A percentile compares a stretch with the other conserved stretches of the same genome.
These are phyloP conservation scores for Melocanna baccifera DNA, from an alignment of 176 grass and related monocot species.

Conservation along the genomic window DNA sequence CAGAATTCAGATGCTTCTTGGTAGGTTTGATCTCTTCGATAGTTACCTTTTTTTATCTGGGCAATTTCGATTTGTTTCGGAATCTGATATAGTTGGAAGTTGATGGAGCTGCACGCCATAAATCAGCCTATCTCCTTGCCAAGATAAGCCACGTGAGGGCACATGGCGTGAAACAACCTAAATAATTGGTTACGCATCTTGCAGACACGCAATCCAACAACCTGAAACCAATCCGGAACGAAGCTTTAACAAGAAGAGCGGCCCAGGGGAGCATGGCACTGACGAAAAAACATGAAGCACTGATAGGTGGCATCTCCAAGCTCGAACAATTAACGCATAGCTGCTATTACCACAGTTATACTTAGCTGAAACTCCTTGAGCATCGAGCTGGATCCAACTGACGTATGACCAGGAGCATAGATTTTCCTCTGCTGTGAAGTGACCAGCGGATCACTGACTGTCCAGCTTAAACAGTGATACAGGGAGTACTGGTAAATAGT, in stretches of 20 bases:
- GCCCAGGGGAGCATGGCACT: not conserved
- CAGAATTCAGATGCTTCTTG: not conserved
- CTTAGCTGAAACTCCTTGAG: not conserved
- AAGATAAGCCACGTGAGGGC: not conserved
- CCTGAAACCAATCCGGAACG: not conserved
- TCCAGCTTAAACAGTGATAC: not conserved
- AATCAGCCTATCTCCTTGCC: not conserved
- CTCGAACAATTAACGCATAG: not conserved
- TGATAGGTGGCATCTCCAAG: not conserved
- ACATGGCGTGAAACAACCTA: not conserved
- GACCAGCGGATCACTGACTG: not conserved
- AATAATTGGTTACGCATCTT: not conserved
- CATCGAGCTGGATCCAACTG: constrained; percentile 2
- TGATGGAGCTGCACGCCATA: not conserved
- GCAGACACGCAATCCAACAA: not conserved
- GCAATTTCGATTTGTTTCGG: not conserved
- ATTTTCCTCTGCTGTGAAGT: not conserved
- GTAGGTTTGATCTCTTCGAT: not conserved
- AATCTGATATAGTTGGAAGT: not conserved
- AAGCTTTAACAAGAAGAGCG: not conserved
- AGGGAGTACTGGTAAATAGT: not conserved
- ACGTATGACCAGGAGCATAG: not conserved
- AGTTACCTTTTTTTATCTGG: not conserved
- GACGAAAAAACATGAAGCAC: not conserved
- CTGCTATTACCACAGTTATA: not conserved